Base-by-base conservation (phyloP, 2,329 filamentous ascomycete species). In the Cordyceps tenuipes region DNA sequence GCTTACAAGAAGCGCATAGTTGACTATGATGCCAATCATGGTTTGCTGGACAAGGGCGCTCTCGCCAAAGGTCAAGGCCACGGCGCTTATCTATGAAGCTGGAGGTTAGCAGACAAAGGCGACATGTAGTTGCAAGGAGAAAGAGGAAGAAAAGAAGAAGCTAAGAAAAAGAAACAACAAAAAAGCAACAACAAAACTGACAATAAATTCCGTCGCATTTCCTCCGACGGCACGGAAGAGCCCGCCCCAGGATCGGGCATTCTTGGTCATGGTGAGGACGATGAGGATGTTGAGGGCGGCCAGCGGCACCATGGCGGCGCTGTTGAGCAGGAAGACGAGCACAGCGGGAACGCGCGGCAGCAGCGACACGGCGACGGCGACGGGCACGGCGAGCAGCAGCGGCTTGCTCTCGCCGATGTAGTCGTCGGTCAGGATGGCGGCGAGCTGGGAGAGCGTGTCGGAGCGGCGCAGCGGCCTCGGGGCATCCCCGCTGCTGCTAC, bases 1-100 rank as follows among this genome's bases (percentile, higher is more conserved):
- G 5, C 59, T 46, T 47, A 61, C 59, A 12, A 61, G 47, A 19
- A 61, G 59, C 15, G 59, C 55, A 47, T 64, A 64, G 12, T 60
- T 64, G 7, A 64, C 39, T 21, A 63, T 60, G 39, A 62, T 64
- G 29, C 62, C 62, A 47, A 64, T 64, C 59, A 63, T 62, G 21
- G 59, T 55, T 44, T 62, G 56, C 23, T 62, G 61, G 13, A 60
- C 61, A 3, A 64, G 52, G 12, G 52, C 44, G 21, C 59, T 56
- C 52, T 56, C 47, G 46, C 52, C 59, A 12, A 52, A 47, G 3
- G 12, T 21, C 31, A 61, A 34, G 23, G 59, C 52, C 21, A 57
- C 47, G 23, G 53, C 53, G 49, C 59, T 51, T 19, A 61, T 54
- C 59, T 61, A 10, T 12, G 3, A 29, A 29, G 29, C 15, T 50